phyloP scores from a whole-genome alignment of 805 yeast genomes.

The Cyberlindnera euphorbiae region DNA sequence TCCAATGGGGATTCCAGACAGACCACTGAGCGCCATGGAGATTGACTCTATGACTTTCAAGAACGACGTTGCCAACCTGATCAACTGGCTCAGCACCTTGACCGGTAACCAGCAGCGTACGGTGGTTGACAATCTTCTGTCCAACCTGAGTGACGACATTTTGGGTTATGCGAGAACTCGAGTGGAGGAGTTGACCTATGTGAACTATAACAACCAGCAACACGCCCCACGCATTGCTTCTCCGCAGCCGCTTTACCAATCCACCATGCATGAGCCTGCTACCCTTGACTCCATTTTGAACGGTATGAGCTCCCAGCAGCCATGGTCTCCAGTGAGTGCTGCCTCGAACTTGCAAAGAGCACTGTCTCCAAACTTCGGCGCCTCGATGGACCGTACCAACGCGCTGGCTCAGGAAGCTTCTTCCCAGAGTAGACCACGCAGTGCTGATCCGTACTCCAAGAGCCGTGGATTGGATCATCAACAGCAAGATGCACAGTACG shows the following conservation, averaged over 20 bases:
- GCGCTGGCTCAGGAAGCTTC: conserved; percentile 23
- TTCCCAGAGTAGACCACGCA: conserved; percentile 32
- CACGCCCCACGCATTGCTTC: conserved; percentile 14
- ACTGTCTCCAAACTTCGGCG: conserved; percentile 23
- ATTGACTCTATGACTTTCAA: conserved; percentile 35
- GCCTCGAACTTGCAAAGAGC: conserved; percentile 27
- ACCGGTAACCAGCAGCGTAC: conserved; percentile 47
- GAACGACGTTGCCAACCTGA: conserved; percentile 45
- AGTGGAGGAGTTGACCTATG: conserved; percentile 29
- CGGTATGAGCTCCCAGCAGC: conserved; percentile 22
- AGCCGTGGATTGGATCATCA: conserved; percentile 11
- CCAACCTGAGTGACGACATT: conserved; percentile 47
- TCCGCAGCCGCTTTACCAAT: conserved; percentile 23
- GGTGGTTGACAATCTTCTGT: conserved; percentile 50
- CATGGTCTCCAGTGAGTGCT: conserved; percentile 29
- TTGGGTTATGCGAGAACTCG: conserved; percentile 44
- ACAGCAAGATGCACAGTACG: too few species aligned
- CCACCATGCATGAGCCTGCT: conserved; percentile 29
- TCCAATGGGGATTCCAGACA: conserved; percentile 18
- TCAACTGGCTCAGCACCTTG: conserved; percentile 47
- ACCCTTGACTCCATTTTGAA: conserved; percentile 37
- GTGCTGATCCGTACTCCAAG: conserved; percentile 35
- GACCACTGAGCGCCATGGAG: conserved; percentile 28
- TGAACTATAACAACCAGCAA: conserved; percentile 14
- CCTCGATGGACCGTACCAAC: conserved; percentile 14